Evolutionary conservation across 2,329 filamentous ascomycete species (phyloP), one percentile per base, ranked within the genome.

Genomic region (Chaetomiaceae sp.): DNA sequence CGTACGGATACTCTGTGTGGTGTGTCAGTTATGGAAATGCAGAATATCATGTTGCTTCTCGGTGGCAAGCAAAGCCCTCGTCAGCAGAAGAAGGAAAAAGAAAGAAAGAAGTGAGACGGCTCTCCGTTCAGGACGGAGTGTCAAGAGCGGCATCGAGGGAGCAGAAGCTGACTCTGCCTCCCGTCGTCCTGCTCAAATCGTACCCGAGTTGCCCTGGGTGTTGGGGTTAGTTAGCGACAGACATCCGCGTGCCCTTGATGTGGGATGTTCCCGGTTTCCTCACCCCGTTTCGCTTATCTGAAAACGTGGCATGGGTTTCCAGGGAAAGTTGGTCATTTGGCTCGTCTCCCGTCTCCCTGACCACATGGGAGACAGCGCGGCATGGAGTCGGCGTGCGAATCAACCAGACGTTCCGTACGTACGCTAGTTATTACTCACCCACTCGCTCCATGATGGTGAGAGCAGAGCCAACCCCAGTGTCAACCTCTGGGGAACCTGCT

Each of bases 281-380:
- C 20, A 16, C 20, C 35, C 17, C 2, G 34, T n/a, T 41, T 30
- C 27, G 43, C 37, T 37, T 30, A 30, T 42, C 27, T 21, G 21
- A 30, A 47, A 51, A 43, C 44, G 44, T 51, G 49, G 44, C 38
- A 30, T n/a, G 23, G 21, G 5, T 25, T 16, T 13, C 39, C 17
- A 14, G 40, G 30, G n/a, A 19, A 37, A 27, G 19, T 41, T 33
- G 45, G 45, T 48, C 45, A 48, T 48, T 34, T 19, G 30, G 14
- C 19, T 33, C 30, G 30, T 17, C 33, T 25, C 9, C 17, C 33
- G 21, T 33, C 4, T 21, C 17, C 25, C 16, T 44, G 30, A 12
- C 7, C 30, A 5, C 25, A 5, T 33, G 7, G 30, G 14, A 12
- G 30, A 12, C 10, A 34, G 25, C 35, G 48, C 27, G 48, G 48